A percentile compares a stretch with the other conserved stretches of the same genome.
Conservation (phyloP, 345 rosid species). For the Eucalyptus pauciflora region DNA sequence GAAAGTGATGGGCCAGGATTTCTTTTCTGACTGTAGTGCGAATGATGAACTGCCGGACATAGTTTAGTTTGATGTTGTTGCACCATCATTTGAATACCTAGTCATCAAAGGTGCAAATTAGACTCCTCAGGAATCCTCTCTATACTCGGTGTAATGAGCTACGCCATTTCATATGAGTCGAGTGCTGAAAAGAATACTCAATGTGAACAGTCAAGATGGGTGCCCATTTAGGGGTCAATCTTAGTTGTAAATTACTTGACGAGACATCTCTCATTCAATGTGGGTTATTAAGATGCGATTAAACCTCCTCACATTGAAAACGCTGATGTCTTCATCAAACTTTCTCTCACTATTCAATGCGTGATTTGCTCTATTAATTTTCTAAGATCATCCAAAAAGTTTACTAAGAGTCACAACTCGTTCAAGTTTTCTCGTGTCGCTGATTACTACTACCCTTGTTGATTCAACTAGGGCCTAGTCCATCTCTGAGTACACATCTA, state of each 20-base stretch:
- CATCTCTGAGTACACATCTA: neutral
- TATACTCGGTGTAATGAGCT: neutral
- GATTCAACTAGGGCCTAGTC: neutral
- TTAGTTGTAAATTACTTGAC: neutral
- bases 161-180: neutral
- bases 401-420: rapidly evolving
- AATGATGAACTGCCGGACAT: neutral
- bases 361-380: neutral
- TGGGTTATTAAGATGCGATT: neutral
- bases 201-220: neutral
- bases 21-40: neutral
- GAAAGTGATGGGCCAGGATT: neutral
- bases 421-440: neutral
- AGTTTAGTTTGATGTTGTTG: neutral
- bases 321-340: neutral
- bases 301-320: neutral
- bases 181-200: neutral
- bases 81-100: neutral
- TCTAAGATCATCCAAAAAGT: neutral
- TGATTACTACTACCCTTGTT: neutral
- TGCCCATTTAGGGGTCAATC: neutral
- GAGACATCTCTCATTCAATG: neutral
- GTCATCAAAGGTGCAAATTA: neutral
- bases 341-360: neutral
- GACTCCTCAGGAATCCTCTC: neutral